phyloP scores from a whole-genome alignment of 768 basidiomycete species.

The Leccinum imitatum region DNA sequence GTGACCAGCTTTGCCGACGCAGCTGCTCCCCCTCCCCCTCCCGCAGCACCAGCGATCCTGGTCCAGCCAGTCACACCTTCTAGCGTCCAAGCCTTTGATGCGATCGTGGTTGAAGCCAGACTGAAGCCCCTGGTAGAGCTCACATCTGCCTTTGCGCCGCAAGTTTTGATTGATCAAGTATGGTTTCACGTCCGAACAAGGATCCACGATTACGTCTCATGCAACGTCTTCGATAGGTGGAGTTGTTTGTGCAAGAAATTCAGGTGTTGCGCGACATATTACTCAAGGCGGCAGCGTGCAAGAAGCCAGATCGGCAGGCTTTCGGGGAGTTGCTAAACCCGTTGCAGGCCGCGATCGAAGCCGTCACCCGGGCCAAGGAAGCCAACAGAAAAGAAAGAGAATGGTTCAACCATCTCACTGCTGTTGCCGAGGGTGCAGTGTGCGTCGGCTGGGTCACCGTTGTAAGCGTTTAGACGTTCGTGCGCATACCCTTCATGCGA shows the following conservation, averaged over 20 bases:
- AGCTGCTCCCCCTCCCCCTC: conserved; percentile 29
- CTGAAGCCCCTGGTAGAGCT: conserved; percentile 73
- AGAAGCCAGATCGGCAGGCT: conserved; percentile 68
- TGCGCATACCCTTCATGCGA: not conserved
- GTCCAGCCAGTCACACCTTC: conserved; percentile 47
- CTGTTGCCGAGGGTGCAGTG: conserved; percentile 79
- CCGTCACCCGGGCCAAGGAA: conserved; percentile 80
- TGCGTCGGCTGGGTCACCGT: conserved; percentile 85
- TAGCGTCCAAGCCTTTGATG: conserved; percentile 71
- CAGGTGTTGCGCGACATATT: conserved; percentile 68
- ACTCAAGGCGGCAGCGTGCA: conserved; percentile 65
- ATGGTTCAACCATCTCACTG: conserved; percentile 78
- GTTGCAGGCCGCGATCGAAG: conserved; percentile 69
- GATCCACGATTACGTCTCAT: conserved; percentile 5
- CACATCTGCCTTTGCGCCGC: conserved; percentile 66
- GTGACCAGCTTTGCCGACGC: conserved; percentile 26
- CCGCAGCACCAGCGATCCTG: conserved; percentile 38
- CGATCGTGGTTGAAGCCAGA: conserved; percentile 68
- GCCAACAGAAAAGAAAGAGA: conserved; percentile 75
- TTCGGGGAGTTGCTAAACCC: conserved; percentile 62
- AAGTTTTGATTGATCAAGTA: conserved; percentile 79
- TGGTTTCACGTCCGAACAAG: conserved; percentile 22
- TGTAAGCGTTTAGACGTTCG: conserved; percentile 45
- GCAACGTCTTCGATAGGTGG: conserved; percentile 47
- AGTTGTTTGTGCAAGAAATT: conserved; percentile 66